Conservation (phyloP, 352 stramenopile genomes). For the Globisporangium mamillatum region DNA sequence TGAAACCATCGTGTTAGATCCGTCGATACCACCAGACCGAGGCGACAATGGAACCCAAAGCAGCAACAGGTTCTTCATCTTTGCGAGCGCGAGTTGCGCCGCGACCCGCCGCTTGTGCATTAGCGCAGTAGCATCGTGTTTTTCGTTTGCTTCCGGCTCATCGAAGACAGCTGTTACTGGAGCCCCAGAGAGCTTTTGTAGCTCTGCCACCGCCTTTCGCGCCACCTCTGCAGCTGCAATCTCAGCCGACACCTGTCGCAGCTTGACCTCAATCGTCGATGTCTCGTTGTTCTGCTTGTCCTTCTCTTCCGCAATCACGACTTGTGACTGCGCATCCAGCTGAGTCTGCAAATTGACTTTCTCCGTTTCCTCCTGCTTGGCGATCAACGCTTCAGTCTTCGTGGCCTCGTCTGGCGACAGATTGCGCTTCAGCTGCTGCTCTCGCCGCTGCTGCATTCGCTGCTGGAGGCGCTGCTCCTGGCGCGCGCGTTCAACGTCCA, state of each 20-base stretch:
- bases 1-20: background rate
- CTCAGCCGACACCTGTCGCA: background rate
- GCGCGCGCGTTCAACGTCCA: background rate
- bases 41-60: background rate
- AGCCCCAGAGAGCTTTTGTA: background rate
- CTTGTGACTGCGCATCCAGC: constrained; percentile 1
- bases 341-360: background rate
- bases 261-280: background rate
- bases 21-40: background rate
- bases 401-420: background rate
- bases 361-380: constrained; percentile 3
- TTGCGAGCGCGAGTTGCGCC: constrained; percentile 3
- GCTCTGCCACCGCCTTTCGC: background rate
- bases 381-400: background rate
- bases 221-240: background rate
- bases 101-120: constrained; percentile 4
- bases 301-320: background rate
- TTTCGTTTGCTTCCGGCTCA: background rate
- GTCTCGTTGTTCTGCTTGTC: constrained; percentile 2
- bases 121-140: background rate
- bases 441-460: constrained; percentile 4
- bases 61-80: background rate
- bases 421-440: constrained; percentile 6
- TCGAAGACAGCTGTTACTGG: background rate
- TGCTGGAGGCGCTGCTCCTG: constrained; percentile 2